Conservation (phyloP, 2,329 filamentous ascomycete species). For the Venturia effusa region DNA sequence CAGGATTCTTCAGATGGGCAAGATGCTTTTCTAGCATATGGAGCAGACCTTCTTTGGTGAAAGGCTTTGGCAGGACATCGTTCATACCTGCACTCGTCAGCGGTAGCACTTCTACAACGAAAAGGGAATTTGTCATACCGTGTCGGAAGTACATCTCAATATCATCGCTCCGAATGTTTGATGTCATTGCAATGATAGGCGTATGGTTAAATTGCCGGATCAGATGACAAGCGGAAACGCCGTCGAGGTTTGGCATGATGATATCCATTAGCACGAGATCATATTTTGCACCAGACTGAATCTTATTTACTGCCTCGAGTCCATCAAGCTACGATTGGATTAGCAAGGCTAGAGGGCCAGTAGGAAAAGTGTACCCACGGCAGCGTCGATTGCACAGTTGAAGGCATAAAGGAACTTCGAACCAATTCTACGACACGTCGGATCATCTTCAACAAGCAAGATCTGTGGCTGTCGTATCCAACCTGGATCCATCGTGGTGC, state of each 20-base stretch:
- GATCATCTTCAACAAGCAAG: slow-evolving; percentile 77
- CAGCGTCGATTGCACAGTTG: slow-evolving; percentile 51
- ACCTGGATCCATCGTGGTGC: slow-evolving; percentile 48
- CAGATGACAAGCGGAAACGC: slow-evolving; percentile 85
- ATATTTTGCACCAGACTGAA: slow-evolving; percentile 55
- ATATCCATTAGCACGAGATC: slow-evolving; percentile 52
- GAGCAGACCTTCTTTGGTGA: slow-evolving; percentile 75
- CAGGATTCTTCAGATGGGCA: slow-evolving; percentile 64
- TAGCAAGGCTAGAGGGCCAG: slow-evolving; percentile 16
- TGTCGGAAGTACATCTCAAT: slow-evolving; percentile 96
- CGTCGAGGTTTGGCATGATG: slow-evolving; percentile 94
- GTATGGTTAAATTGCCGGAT: slow-evolving; percentile 79
- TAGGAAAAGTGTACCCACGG: slow-evolving; percentile 35
- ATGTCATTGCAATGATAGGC: slow-evolving; percentile 97
- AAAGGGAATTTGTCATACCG: slow-evolving; percentile 47
- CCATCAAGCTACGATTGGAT: slow-evolving; percentile 57
- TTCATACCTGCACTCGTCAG: slow-evolving; percentile 65
- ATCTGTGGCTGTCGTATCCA: slow-evolving; percentile 65
- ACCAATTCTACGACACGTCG: slow-evolving; percentile 55
- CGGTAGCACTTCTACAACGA: slow-evolving; percentile 12
- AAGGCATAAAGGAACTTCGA: slow-evolving; percentile 57
- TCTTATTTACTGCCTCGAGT: slow-evolving; percentile 80
- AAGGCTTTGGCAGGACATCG: slow-evolving; percentile 91
- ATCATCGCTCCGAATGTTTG: slow-evolving; percentile 92
- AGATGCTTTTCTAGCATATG: slow-evolving; percentile 80